These are phyloP conservation scores for Penicillium sp. DNA, from an alignment of 2,329 filamentous ascomycete genomes.

Conservation along the genomic window DNA sequence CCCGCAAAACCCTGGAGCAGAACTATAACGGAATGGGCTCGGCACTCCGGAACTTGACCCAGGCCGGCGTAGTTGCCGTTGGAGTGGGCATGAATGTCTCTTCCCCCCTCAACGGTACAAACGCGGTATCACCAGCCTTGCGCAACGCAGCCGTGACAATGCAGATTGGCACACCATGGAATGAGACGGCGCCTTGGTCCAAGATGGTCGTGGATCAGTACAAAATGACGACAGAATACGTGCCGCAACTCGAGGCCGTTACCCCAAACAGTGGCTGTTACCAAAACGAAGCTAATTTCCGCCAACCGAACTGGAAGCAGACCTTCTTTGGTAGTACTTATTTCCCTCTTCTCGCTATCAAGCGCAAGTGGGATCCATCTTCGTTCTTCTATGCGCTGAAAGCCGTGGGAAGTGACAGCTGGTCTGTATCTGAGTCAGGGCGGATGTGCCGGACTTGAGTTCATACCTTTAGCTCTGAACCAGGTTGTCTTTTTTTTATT, in stretches of 20 bases:
- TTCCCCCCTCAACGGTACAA: constrained; percentile 35
- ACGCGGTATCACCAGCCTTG: constrained; percentile 44
- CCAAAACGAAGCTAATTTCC: constrained; percentile 45
- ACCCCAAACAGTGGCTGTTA: constrained; percentile 44
- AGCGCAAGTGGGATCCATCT: constrained; percentile 45
- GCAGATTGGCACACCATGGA: constrained; percentile 37
- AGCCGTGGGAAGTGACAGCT: constrained; percentile 42
- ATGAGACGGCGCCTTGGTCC: constrained; percentile 39
- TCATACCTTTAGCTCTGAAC: neutral
- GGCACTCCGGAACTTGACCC: constrained; percentile 37
- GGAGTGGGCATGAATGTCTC: constrained; percentile 44
- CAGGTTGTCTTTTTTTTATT: neutral
- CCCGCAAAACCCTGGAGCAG: constrained; percentile 32
- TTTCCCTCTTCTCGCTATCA: constrained; percentile 35
- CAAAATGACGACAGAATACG: constrained; percentile 41
- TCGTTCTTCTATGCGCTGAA: constrained; percentile 43
- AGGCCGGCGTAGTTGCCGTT: constrained; percentile 36
- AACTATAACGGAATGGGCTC: constrained; percentile 31
- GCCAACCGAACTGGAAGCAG: constrained; percentile 42
- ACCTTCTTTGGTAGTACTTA: constrained; percentile 48
- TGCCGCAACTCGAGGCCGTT: constrained; percentile 40
- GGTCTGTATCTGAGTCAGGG: constrained; percentile 29
- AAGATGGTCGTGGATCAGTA: constrained; percentile 39
- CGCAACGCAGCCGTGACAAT: constrained; percentile 41
- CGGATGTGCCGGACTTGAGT: constrained; percentile 28